Conservation (phyloP, 2,329 filamentous ascomycete species). For the Tolypocladium amazonense region DNA sequence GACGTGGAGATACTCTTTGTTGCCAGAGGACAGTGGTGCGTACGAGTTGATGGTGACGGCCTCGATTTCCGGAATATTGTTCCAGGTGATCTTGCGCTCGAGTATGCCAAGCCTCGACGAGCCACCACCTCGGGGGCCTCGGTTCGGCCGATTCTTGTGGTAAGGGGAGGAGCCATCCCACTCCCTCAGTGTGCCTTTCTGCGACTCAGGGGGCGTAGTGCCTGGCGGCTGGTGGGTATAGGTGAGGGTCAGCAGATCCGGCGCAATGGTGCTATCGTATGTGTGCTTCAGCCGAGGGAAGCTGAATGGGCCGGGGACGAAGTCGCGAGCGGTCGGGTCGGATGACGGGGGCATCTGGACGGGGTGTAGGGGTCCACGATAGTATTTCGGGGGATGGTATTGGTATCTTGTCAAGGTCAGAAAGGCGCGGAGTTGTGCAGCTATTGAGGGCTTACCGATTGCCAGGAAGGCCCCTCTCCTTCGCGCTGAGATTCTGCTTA, state of each 20-base stretch:
- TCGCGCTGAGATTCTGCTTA: slow-evolving; percentile 21
- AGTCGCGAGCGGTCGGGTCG: slow-evolving; percentile 79
- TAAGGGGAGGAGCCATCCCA: slow-evolving; percentile 93
- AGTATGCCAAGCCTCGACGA: slow-evolving; percentile 57
- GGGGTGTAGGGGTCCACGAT: slow-evolving; percentile 86
- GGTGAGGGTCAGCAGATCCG: slow-evolving; percentile 79
- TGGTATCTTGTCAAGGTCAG: slow-evolving; percentile 58
- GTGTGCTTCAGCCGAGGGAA: slow-evolving; percentile 82
- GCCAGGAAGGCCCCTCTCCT: slow-evolving; percentile 31
- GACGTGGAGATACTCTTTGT: slow-evolving; percentile 68
- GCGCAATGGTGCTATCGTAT: slow-evolving; percentile 73
- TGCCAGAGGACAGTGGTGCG: slow-evolving; percentile 58
- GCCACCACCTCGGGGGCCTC: slow-evolving; percentile 67
- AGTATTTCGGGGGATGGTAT: slow-evolving; percentile 88
- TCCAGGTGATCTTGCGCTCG: slow-evolving; percentile 66
- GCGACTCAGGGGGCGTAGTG: slow-evolving; percentile 37
- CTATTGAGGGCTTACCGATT: slow-evolving; percentile 27
- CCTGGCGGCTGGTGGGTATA: slow-evolving; percentile 83
- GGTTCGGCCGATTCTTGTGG: slow-evolving; percentile 79
- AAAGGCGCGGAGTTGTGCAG: not conserved
- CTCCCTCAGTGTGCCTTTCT: slow-evolving; percentile 57
- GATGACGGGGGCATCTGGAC: slow-evolving; percentile 81
- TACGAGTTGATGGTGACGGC: slow-evolving; percentile 72
- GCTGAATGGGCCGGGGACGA: slow-evolving; percentile 84
- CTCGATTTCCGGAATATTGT: slow-evolving; percentile 73